phyloP scores from a whole-genome alignment of 2,329 filamentous ascomycete species.

The Colletotrichum noveboracense region DNA sequence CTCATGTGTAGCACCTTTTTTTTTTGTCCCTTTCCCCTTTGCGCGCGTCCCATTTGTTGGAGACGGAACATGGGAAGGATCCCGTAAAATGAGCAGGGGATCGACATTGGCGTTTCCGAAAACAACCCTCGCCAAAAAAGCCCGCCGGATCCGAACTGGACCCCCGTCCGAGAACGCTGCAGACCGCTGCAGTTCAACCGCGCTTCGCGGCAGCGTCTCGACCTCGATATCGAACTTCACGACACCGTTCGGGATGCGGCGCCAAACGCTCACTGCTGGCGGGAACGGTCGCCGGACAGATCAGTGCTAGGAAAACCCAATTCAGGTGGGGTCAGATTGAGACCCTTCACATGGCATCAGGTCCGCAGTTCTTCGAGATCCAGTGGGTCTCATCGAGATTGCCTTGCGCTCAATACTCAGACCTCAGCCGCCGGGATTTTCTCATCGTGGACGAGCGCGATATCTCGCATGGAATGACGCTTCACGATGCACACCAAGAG shows the following conservation, averaged over 20 bases:
- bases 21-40: neutral
- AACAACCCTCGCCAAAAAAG: neutral
- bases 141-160: slow-evolving; percentile 11
- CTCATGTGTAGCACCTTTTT: neutral
- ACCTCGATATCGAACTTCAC: neutral
- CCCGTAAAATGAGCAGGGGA: neutral
- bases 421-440: neutral
- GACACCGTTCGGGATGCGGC: neutral
- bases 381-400: neutral
- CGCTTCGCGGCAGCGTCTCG: neutral
- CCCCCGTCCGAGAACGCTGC: neutral
- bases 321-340: neutral
- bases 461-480: neutral
- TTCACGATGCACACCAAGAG: neutral
- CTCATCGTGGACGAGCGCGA: neutral
- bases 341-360: neutral
- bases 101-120: slow-evolving; percentile 5
- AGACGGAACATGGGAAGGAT: neutral
- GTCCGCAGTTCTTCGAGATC: neutral
- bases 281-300: neutral
- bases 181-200: neutral
- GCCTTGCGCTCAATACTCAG: neutral
- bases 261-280: neutral
- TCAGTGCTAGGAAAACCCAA: neutral
- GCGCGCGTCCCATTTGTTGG: neutral